A percentile compares a stretch with the other conserved stretches of the same genome.
Conservation (phyloP, 805 yeast genomes). For the Cyberlindnera maclurae region DNA sequence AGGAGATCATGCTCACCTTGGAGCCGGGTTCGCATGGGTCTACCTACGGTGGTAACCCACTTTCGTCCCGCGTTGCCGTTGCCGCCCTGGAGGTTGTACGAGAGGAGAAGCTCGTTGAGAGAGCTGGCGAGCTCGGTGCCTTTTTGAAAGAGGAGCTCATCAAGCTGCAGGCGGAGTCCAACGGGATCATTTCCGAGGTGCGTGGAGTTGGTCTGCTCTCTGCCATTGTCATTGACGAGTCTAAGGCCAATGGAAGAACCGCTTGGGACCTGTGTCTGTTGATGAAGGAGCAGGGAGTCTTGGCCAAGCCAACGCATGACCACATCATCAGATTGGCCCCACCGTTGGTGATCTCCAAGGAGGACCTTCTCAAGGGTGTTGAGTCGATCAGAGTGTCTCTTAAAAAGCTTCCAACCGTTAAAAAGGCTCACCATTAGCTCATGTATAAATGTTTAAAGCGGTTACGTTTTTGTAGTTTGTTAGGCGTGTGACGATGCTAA, state of each 20-base stretch:
- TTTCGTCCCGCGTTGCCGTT: constrained; percentile 86
- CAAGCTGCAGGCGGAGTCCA: constrained; percentile 43
- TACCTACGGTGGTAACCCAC: constrained; percentile 96
- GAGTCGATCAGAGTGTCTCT: constrained; percentile 61
- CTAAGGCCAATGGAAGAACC: constrained; percentile 77
- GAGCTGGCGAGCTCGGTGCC: constrained; percentile 67
- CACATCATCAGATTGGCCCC: constrained; percentile 95
- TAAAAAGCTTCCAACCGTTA: constrained; percentile 44
- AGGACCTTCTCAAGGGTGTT: constrained; percentile 78
- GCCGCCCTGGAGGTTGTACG: constrained; percentile 88
- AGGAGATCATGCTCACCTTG: constrained; percentile 79
- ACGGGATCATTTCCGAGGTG: constrained; percentile 53
- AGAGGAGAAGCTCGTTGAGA: constrained; percentile 79
- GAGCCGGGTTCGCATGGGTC: constrained; percentile 97
- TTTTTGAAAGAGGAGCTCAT: constrained; percentile 54
- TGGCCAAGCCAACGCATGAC: constrained; percentile 96
- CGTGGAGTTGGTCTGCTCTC: constrained; percentile 71
- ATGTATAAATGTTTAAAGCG: neutral
- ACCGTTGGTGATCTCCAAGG: constrained; percentile 84
- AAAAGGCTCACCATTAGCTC: constrained; percentile 31
- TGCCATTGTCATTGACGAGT: constrained; percentile 85
- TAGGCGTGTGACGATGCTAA: too few species aligned
- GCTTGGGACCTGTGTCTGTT: constrained; percentile 95
- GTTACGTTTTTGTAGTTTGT: too few species aligned
- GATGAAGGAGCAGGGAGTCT: constrained; percentile 81